These are phyloP conservation scores for Monosporascus cannonballus DNA, from an alignment of 2,329 filamentous ascomycete species.

Conservation along the genomic window DNA sequence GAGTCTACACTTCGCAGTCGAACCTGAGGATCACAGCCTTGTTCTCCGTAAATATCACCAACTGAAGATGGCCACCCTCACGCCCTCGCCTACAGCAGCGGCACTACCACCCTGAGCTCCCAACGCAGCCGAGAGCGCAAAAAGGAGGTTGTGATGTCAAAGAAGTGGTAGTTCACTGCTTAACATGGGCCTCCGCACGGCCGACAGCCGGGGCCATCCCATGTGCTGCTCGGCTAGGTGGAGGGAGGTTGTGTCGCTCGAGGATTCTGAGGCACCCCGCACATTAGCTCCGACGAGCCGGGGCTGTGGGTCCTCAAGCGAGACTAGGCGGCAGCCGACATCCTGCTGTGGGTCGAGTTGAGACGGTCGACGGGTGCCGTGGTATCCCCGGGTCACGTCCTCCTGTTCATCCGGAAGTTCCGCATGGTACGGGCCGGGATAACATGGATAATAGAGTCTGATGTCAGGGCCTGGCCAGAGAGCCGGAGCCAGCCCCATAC, in stretches of 20 bases:
- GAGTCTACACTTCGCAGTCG: conserved; percentile 30
- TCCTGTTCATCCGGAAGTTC: conserved; percentile 50
- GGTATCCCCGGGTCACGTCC: conserved; percentile 52
- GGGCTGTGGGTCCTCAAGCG: conserved; percentile 58
- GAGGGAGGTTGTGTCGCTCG: conserved; percentile 63
- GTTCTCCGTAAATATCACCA: conserved; percentile 75
- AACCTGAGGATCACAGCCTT: conserved; percentile 51
- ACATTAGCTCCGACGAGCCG: conserved; percentile 77
- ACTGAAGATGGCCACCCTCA: conserved; percentile 74
- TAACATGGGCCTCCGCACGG: conserved; percentile 69
- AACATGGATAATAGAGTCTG: too few relatives aligned
- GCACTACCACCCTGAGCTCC: conserved; percentile 62
- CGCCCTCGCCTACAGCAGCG: conserved; percentile 66
- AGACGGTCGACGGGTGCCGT: conserved; percentile 62
- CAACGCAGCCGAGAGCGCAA: conserved; percentile 54
- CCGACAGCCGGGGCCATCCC: conserved; percentile 67
- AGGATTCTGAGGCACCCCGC: conserved; percentile 74
- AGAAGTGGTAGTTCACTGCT: conserved; percentile 79
- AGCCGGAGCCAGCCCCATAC: too few relatives aligned
- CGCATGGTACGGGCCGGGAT: too few relatives aligned
- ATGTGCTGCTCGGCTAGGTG: conserved; percentile 19
- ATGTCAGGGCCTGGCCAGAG: too few relatives aligned
- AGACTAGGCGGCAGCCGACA: conserved; percentile 64
- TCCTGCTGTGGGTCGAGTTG: conserved; percentile 71
- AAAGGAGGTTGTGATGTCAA: conserved; percentile 28